Evolutionary conservation across 768 basidiomycete genomes (phyloP).

Genomic region (Rhodosporidiobolus sp.): DNA sequence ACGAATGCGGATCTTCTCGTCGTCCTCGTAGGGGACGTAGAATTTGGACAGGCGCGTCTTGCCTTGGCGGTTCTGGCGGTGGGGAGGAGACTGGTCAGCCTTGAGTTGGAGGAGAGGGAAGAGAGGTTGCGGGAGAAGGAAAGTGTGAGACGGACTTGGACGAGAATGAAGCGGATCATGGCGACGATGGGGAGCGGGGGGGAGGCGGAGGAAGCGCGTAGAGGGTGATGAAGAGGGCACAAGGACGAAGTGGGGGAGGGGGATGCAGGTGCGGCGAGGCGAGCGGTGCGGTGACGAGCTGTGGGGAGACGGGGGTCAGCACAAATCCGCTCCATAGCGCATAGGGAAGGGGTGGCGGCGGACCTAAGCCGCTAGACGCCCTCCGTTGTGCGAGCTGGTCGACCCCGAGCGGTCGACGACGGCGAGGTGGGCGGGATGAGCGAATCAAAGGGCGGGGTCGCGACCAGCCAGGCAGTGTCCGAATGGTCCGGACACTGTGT

Average conservation of each 20-base stretch:
- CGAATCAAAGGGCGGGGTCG: too few species aligned
- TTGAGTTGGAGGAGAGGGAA: background rate
- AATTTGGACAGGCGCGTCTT: slow-evolving; percentile 93
- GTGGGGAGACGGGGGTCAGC: too few species aligned
- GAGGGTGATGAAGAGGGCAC: background rate
- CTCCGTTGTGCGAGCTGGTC: too few species aligned
- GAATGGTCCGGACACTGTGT: too few species aligned
- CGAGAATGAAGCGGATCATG: slow-evolving; percentile 97
- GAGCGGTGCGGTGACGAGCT: too few species aligned
- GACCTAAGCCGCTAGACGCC: too few species aligned
- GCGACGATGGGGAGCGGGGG: background rate
- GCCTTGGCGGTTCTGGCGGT: slow-evolving; percentile 83
- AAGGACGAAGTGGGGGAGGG: background rate
- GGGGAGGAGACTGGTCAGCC: background rate
- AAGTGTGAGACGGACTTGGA: slow-evolving; percentile 62
- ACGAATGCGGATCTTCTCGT: slow-evolving; percentile 91
- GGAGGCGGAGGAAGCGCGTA: background rate
- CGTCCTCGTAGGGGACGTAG: slow-evolving; percentile 96
- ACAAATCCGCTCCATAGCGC: too few species aligned
- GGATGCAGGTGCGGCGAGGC: background rate
- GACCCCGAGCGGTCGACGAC: too few species aligned
- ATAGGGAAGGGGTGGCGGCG: too few species aligned
- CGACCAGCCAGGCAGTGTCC: too few species aligned
- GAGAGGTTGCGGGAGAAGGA: background rate
- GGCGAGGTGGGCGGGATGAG: too few species aligned